These are phyloP conservation scores for Endotrypanum monterogeii DNA, from an alignment of 208 protist species.

Conservation along the genomic window DNA sequence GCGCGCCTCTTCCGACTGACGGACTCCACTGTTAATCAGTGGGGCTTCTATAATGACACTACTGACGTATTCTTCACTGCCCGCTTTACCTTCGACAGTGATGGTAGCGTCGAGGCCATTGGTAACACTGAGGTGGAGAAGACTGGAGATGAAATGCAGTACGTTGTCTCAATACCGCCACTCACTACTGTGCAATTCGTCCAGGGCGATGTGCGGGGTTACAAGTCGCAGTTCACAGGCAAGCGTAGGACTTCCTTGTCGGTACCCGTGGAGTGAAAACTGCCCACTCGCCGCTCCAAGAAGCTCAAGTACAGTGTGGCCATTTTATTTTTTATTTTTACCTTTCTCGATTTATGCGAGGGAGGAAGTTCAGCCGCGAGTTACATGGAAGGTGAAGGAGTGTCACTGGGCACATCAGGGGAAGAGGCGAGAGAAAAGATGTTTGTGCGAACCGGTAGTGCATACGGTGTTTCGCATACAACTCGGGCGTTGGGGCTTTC, in stretches of 20 bases:
- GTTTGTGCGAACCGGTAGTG: neutral
- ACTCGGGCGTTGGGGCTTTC: neutral
- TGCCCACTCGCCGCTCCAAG: neutral
- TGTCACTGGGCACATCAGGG: neutral
- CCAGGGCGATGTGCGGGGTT: slow-evolving; percentile 48
- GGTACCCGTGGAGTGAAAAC: neutral
- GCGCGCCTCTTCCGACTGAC: slow-evolving; percentile 74
- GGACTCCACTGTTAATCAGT: slow-evolving; percentile 36
- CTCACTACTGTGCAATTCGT: slow-evolving; percentile 53
- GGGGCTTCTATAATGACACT: slow-evolving; percentile 80
- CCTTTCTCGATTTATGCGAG: neutral
- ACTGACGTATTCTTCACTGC: slow-evolving; percentile 17
- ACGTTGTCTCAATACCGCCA: slow-evolving; percentile 40
- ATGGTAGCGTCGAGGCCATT: slow-evolving; percentile 9
- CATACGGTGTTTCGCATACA: neutral
- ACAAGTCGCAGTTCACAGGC: slow-evolving; percentile 47
- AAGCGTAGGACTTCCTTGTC: slow-evolving; percentile 13
- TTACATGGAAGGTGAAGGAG: neutral
- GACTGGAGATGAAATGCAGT: slow-evolving; percentile 22
- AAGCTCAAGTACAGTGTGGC: neutral
- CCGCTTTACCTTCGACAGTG: slow-evolving; percentile 22
- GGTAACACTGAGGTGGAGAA: slow-evolving; percentile 36
- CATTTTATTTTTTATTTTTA: neutral
- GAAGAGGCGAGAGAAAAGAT: neutral
- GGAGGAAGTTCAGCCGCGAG: neutral